phyloP scores from a whole-genome alignment of 768 basidiomycete species.

The Pulveroboletus sp. region DNA sequence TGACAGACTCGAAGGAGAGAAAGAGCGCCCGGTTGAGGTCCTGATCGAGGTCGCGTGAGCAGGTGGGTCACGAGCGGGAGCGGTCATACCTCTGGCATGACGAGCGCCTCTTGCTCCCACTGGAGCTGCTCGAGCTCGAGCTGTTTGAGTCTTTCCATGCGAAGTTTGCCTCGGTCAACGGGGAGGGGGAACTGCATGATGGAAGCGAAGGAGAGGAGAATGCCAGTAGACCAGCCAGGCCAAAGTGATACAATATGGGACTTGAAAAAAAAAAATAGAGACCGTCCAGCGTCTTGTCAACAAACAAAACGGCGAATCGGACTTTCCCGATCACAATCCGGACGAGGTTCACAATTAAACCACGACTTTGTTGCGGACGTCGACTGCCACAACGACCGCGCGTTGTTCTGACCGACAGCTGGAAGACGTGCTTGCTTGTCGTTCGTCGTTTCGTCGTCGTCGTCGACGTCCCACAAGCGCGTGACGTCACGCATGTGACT shows the following conservation, averaged over 20 bases:
- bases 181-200: conserved; percentile 20
- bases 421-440: not conserved
- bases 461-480: not conserved
- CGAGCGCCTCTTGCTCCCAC: conserved; percentile 53
- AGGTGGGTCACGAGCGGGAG: not conserved
- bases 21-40: conserved; percentile 29
- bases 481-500: conserved; percentile 29
- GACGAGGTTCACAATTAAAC: conserved; percentile 4
- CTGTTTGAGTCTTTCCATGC: conserved; percentile 43
- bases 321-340: conserved; percentile 9
- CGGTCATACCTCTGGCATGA: conserved; percentile 48
- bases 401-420: not conserved
- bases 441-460: conserved; percentile 1
- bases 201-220: not conserved
- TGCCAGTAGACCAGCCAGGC: conserved; percentile 3
- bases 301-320: not conserved
- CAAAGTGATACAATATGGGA: not conserved
- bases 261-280: not conserved
- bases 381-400: not conserved
- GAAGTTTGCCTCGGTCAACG: conserved; percentile 42
- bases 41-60: conserved; percentile 20
- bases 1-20: conserved; percentile 48
- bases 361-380: not conserved
- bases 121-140: conserved; percentile 48
- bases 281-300: not conserved